Percentiles rank a stretch among this genome's conserved stretches.
Evolutionary conservation across 2,329 filamentous ascomycete species (phyloP).

Genomic region (Aplosporella prunicola): DNA sequence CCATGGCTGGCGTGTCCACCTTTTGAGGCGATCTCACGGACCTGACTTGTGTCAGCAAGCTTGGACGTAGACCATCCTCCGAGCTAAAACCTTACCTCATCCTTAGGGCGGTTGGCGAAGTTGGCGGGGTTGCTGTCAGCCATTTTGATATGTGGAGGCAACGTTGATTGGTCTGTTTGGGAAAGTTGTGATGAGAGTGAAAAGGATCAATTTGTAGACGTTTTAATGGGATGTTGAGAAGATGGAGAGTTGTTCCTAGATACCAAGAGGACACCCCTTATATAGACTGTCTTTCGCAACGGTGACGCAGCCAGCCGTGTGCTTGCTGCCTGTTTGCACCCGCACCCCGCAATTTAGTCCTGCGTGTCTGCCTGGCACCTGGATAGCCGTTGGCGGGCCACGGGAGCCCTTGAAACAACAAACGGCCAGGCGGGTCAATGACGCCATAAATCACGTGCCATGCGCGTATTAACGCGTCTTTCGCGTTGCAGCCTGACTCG

Average conservation of each 20-base stretch:
- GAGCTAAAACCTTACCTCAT: constrained; percentile 22
- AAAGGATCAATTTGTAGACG: background rate
- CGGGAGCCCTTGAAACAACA: no score
- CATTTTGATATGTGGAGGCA: constrained; percentile 17
- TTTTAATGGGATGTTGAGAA: constrained; percentile 2
- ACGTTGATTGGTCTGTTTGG: background rate
- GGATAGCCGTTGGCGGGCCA: no score
- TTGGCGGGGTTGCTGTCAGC: constrained; percentile 39
- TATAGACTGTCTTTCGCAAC: no score
- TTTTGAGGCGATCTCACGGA: constrained; percentile 40
- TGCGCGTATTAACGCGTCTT: no score
- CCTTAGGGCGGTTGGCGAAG: constrained; percentile 44
- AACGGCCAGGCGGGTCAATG: no score
- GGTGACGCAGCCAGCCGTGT: no score
- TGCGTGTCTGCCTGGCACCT: no score
- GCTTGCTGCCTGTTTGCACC: no score
- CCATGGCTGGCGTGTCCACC: constrained; percentile 36
- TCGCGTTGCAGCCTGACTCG: no score
- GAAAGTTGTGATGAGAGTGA: background rate
- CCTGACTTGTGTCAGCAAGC: constrained; percentile 13
- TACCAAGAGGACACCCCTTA: no score
- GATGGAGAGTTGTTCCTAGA: constrained; percentile 5
- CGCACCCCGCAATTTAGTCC: no score
- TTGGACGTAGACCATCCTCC: background rate
- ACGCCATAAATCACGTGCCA: no score